Base-by-base conservation (phyloP, 495 filamentous ascomycete genomes). In the Hypoxylon fuscum region DNA sequence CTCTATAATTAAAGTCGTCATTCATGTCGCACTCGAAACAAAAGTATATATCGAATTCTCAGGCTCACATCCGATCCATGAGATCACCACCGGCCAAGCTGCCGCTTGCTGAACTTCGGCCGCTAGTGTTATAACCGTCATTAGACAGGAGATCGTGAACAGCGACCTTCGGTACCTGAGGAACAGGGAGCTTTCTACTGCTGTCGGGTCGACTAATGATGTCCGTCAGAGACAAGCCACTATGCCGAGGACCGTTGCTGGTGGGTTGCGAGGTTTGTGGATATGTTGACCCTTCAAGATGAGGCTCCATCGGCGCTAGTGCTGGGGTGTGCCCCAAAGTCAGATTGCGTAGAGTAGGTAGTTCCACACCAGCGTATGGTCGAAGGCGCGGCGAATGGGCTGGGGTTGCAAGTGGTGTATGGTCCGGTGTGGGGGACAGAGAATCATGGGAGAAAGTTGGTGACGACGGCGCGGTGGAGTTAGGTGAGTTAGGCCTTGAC, bases 361-460 rank as follows among this genome's bases (percentile, higher is more conserved):
- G 81, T 72, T 92, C 90, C 62, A 64, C 79, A 72, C 68, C 77
- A 27, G 85, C 85, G 56, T 87, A 82, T 5, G 95, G 95, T 47
- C 90, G 87, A 49, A 98, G 81, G 23, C 95, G 91, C 17, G 95
- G 95, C 4, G 96, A 98, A 77, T 98, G 95, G 23, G 92, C 92
- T 0, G 95, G 95, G 1, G 95, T 98, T 25, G 93, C 95, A 38
- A 98, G 83, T 5, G 95, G 95, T 11, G 96, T 98, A 80, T 97
- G 93, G 69, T 97, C 95, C 1, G 95, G 96, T 1, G 95, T 98
- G 1, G 95, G 96, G 1, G 96, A 98, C 20, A 92, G 85, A 7
- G 93, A 97, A 78, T 96, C 94, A 75, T 97, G 91, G 5, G 95
- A 97, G 78, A 97, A 98, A 27, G 92, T 97, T n/a, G 95, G 95